phyloP scores from a whole-genome alignment of 257 asterid genomes.

The Forsythia viridissima region DNA sequence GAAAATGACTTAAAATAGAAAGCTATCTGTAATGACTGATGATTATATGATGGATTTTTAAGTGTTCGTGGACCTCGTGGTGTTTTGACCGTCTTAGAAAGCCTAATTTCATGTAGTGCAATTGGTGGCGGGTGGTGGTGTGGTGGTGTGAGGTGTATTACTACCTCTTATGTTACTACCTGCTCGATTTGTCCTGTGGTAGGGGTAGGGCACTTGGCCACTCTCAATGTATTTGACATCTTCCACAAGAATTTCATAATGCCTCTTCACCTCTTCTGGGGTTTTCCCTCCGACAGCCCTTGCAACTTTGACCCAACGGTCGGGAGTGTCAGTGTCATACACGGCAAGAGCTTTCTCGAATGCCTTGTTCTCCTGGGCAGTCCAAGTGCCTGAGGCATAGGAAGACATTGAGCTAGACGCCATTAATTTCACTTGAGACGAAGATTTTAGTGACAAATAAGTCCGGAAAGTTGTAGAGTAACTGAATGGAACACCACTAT shows the following conservation, averaged over 20 bases:
- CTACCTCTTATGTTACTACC: slow-evolving; percentile 20
- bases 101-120: too few species aligned
- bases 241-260: slow-evolving; percentile 41
- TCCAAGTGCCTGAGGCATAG: slow-evolving; percentile 35
- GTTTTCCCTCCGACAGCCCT: slow-evolving; percentile 35
- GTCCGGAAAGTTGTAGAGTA: background rate
- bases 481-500: background rate
- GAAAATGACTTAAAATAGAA: background rate
- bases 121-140: too few species aligned
- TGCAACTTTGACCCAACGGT: slow-evolving; percentile 47
- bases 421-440: background rate
- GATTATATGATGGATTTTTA: background rate
- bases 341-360: slow-evolving; percentile 43
- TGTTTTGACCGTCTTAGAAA: background rate
- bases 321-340: slow-evolving; percentile 38
- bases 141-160: background rate
- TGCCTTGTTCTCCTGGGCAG: slow-evolving; percentile 39
- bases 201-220: slow-evolving; percentile 45
- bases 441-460: background rate
- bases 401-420: slow-evolving; percentile 26
- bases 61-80: background rate
- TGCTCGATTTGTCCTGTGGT: slow-evolving; percentile 20
- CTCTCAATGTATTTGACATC: slow-evolving; percentile 45
- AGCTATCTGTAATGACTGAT: background rate
- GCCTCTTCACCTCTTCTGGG: slow-evolving; percentile 41